A percentile compares a stretch with the other conserved stretches of the same genome.
Evolutionary conservation across 108 stramenopile genomes (phyloP).

Genomic region (Skeletonema menzelii): DNA sequence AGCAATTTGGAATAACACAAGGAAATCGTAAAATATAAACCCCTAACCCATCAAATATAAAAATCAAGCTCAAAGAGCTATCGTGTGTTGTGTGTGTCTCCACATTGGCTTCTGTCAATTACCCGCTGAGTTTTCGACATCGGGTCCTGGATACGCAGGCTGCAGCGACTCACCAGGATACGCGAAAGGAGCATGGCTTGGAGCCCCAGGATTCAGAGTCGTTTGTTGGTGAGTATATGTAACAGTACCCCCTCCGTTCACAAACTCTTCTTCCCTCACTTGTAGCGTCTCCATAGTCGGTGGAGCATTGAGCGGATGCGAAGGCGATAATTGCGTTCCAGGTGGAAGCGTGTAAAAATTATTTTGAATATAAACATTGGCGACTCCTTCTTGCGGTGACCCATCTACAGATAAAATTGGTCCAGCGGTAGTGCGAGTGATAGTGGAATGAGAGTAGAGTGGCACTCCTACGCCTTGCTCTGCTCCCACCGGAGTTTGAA

Average conservation of each 20-base stretch:
- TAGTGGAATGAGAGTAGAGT: conserved; percentile 39
- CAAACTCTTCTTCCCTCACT: not conserved
- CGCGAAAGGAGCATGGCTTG: not conserved
- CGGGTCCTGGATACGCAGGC: conserved; percentile 9
- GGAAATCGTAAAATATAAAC: too few relatives aligned
- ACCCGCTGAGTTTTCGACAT: not conserved
- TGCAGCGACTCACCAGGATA: not conserved
- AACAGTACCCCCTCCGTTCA: not conserved
- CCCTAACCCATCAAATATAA: too few relatives aligned
- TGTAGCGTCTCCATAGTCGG: conserved; percentile 5
- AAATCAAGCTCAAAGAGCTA: too few relatives aligned
- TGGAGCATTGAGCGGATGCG: not conserved
- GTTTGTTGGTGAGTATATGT: not conserved
- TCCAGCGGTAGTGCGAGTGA: conserved; percentile 22
- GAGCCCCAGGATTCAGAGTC: not conserved
- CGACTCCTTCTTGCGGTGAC: conserved; percentile 1
- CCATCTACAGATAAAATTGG: conserved; percentile 10
- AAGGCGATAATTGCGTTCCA: conserved; percentile 7
- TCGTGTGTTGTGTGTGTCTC: not conserved
- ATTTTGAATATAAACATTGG: conserved; percentile 35
- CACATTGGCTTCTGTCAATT: not conserved
- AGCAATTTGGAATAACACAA: too few relatives aligned
- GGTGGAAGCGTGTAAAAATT: conserved; percentile 41
- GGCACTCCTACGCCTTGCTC: conserved; percentile 5
- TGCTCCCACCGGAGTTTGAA: not conserved